A percentile compares a stretch with the other conserved stretches of the same genome.
Evolutionary conservation across 2,329 filamentous ascomycete species (phyloP).

Genomic region (Apiospora hydei): DNA sequence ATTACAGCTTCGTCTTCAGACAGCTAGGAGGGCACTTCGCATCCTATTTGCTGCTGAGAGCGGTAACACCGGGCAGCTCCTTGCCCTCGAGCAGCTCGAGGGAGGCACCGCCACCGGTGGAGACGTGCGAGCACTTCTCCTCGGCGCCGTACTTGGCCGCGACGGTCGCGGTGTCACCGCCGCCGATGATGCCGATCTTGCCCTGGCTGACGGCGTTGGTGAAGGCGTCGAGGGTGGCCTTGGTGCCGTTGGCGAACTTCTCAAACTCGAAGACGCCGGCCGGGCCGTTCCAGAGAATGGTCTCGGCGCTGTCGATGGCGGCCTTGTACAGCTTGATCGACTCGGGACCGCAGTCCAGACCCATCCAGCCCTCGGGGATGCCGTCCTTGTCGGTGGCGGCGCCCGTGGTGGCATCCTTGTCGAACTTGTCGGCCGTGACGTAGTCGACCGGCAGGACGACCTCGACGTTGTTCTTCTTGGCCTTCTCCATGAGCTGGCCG

Average conservation of each 20-base stretch:
- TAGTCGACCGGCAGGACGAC: slow-evolving; percentile 95
- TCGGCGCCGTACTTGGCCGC: slow-evolving; percentile 95
- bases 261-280: slow-evolving; percentile 98
- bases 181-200: slow-evolving; percentile 98
- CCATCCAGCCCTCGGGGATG: slow-evolving; percentile 98
- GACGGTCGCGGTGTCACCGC: slow-evolving; percentile 97
- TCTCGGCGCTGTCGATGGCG: slow-evolving; percentile 87
- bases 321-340: slow-evolving; percentile 87
- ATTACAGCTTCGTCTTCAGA: background rate
- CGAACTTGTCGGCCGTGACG: slow-evolving; percentile 95
- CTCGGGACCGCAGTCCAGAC: slow-evolving; percentile 92
- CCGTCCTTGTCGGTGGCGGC: slow-evolving; percentile 85
- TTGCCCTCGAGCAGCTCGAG: slow-evolving; percentile 98
- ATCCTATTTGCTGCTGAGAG: slow-evolving; percentile 79
- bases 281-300: slow-evolving; percentile 98
- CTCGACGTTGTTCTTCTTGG: slow-evolving; percentile 95
- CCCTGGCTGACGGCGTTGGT: slow-evolving; percentile 81
- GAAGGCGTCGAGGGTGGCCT: slow-evolving; percentile 87
- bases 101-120: slow-evolving; percentile 93
- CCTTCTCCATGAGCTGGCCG: slow-evolving; percentile 86
- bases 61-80: slow-evolving; percentile 90
- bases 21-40: background rate
- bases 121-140: slow-evolving; percentile 97
- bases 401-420: slow-evolving; percentile 80
- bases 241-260: slow-evolving; percentile 90